Conservation (phyloP, 192 early-diverging fungal species). For the Coemansia sp. region DNA sequence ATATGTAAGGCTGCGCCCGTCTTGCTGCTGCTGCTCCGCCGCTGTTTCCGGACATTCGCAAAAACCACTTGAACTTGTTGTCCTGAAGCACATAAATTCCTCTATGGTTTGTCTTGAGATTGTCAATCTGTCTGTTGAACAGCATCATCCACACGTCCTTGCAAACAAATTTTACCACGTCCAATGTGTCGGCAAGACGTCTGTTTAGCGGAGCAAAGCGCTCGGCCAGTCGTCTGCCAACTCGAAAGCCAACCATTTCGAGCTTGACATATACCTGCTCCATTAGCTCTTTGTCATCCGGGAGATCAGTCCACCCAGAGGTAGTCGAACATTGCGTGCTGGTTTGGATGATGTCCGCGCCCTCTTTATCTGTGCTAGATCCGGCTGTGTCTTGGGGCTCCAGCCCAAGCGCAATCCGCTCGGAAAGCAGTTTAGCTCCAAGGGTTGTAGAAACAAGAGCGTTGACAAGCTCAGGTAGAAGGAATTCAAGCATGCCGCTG, state of each 20-base stretch:
- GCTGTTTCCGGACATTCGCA: slow-evolving; percentile 83
- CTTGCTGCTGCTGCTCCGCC: slow-evolving; percentile 75
- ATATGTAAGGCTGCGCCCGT: slow-evolving; percentile 83
- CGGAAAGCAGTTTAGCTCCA: slow-evolving; percentile 22
- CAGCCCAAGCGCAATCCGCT: slow-evolving; percentile 16
- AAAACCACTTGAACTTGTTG: slow-evolving; percentile 95
- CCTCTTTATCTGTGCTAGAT: not conserved
- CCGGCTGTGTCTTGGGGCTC: slow-evolving; percentile 5
- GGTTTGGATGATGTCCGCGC: not conserved
- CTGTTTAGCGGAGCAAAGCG: slow-evolving; percentile 83
- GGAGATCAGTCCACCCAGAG: slow-evolving; percentile 45
- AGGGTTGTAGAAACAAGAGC: slow-evolving; percentile 38
- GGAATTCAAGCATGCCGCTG: slow-evolving; percentile 40
- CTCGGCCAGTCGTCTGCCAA: slow-evolving; percentile 86
- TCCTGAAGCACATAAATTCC: slow-evolving; percentile 98
- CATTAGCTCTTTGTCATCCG: slow-evolving; percentile 66
- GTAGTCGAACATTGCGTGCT: not conserved
- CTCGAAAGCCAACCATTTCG: slow-evolving; percentile 86
- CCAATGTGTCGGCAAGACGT: slow-evolving; percentile 90
- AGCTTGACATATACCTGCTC: slow-evolving; percentile 91
- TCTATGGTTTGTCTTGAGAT: slow-evolving; percentile 97
- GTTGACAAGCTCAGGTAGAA: slow-evolving; percentile 45
- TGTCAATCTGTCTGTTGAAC: slow-evolving; percentile 98
- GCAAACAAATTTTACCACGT: slow-evolving; percentile 98
- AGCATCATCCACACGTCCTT: slow-evolving; percentile 95